Percentiles rank a stretch among this genome's conserved stretches.
Conservation (phyloP, 2,329 filamentous ascomycete genomes). For the Fusarium coffeatum region DNA sequence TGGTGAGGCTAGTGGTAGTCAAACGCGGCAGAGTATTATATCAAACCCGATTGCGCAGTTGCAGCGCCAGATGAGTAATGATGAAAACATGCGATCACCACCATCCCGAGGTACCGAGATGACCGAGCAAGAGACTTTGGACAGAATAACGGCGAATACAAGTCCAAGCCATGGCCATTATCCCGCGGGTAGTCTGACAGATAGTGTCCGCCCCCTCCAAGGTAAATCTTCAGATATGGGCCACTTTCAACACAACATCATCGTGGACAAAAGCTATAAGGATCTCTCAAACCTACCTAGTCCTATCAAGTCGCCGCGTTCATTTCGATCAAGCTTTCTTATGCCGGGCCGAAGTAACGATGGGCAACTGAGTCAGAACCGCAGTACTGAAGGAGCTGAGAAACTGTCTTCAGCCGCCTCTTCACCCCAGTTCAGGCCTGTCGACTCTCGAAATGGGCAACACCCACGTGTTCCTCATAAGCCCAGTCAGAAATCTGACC, state of each 20-base stretch:
- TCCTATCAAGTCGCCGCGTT: slow-evolving; percentile 77
- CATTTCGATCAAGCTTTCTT: slow-evolving; percentile 81
- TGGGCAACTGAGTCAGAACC: slow-evolving; percentile 60
- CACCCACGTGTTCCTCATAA: slow-evolving; percentile 40
- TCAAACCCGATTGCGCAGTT: slow-evolving; percentile 59
- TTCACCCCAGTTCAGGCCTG: slow-evolving; percentile 71
- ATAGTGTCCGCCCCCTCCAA: slow-evolving; percentile 83
- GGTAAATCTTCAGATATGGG: slow-evolving; percentile 51
- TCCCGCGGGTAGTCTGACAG: slow-evolving; percentile 72
- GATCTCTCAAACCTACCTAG: slow-evolving; percentile 64
- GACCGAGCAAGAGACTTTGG: slow-evolving; percentile 78
- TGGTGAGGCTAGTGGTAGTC: slow-evolving; percentile 58
- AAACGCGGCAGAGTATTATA: slow-evolving; percentile 66
- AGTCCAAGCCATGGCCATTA: slow-evolving; percentile 74
- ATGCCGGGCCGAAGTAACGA: slow-evolving; percentile 67
- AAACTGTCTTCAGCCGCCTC: slow-evolving; percentile 86
- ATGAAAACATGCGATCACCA: slow-evolving; percentile 68
- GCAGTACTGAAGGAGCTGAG: slow-evolving; percentile 76
- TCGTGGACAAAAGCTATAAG: slow-evolving; percentile 70
- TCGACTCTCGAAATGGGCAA: slow-evolving; percentile 52
- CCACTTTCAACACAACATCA: slow-evolving; percentile 61
- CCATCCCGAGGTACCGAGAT: slow-evolving; percentile 83
- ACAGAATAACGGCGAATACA: slow-evolving; percentile 78
- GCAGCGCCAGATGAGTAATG: slow-evolving; percentile 48
- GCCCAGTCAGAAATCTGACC: slow-evolving; percentile 48